Conservation (phyloP, 225 moss, liverwort and hornwort species). For the Thuidium tamariscinum region DNA sequence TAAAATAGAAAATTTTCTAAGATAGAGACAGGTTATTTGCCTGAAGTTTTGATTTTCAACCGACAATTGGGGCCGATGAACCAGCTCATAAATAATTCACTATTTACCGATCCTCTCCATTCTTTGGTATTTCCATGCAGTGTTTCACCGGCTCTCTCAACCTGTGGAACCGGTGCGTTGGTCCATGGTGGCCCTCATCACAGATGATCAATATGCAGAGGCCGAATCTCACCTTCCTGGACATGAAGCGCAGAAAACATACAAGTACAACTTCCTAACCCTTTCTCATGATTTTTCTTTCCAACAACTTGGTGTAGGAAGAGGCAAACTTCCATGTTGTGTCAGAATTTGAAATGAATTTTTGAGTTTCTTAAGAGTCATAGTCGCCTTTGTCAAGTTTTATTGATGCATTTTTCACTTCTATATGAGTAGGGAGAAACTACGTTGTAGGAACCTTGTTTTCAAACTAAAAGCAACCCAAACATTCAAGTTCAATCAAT, state of each 20-base stretch:
- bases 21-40: background rate
- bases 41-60: background rate
- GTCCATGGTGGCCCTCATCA: slow-evolving; percentile 51
- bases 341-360: background rate
- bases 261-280: slow-evolving; percentile 4
- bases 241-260: background rate
- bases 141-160: slow-evolving; percentile 62
- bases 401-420: background rate
- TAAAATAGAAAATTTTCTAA: background rate
- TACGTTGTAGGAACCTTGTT: background rate
- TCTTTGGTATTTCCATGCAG: background rate
- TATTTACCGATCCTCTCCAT: background rate
- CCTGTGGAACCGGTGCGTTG: slow-evolving; percentile 51
- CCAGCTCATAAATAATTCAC: background rate
- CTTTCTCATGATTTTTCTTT: background rate
- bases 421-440: background rate
- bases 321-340: background rate
- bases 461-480: background rate
- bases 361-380: background rate
- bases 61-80: background rate
- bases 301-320: too few relatives aligned
- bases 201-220: slow-evolving; percentile 10
- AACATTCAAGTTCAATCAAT: background rate
- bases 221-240: slow-evolving; percentile 13
- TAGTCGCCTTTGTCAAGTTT: background rate